Conservation (phyloP, 2,329 filamentous ascomycete genomes). For the Aspergillus aculeatus region DNA sequence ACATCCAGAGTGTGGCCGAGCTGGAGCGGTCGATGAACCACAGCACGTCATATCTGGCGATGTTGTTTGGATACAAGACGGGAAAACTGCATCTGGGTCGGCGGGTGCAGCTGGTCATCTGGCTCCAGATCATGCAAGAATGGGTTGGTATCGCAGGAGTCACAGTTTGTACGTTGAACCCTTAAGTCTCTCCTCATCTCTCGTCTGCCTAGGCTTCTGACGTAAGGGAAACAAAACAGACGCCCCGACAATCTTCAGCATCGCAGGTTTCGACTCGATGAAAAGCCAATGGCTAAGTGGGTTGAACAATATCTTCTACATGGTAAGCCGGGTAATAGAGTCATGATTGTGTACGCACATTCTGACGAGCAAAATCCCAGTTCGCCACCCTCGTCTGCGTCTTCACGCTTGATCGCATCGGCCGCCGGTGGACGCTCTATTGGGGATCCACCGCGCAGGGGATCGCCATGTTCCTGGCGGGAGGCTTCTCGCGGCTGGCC, state of each 20-base stretch:
- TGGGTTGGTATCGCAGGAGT: conserved; percentile 70
- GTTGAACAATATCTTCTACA: conserved; percentile 56
- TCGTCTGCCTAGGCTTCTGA: not conserved
- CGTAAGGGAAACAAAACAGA: conserved; percentile 25
- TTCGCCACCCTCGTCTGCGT: conserved; percentile 67
- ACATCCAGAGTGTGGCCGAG: conserved; percentile 64
- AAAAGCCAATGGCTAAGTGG: conserved; percentile 66
- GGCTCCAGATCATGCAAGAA: conserved; percentile 70
- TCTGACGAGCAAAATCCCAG: conserved; percentile 32
- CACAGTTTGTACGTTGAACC: conserved; percentile 52
- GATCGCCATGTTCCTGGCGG: conserved; percentile 66
- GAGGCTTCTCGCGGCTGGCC: conserved; percentile 59
- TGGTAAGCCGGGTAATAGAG: conserved; percentile 38
- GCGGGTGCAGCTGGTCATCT: conserved; percentile 67
- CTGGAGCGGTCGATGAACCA: conserved; percentile 58
- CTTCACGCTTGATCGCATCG: conserved; percentile 68
- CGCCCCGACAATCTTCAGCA: conserved; percentile 60
- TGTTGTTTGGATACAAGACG: conserved; percentile 66
- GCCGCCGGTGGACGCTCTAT: conserved; percentile 67
- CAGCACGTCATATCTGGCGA: conserved; percentile 59
- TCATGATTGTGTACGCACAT: not conserved
- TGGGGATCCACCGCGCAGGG: conserved; percentile 66
- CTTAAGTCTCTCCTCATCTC: too few species aligned
- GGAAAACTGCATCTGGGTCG: conserved; percentile 66
- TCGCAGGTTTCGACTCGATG: conserved; percentile 62